These are phyloP conservation scores for Hymenoscyphus scutula DNA, from an alignment of 2,329 filamentous ascomycete genomes.

Conservation along the genomic window DNA sequence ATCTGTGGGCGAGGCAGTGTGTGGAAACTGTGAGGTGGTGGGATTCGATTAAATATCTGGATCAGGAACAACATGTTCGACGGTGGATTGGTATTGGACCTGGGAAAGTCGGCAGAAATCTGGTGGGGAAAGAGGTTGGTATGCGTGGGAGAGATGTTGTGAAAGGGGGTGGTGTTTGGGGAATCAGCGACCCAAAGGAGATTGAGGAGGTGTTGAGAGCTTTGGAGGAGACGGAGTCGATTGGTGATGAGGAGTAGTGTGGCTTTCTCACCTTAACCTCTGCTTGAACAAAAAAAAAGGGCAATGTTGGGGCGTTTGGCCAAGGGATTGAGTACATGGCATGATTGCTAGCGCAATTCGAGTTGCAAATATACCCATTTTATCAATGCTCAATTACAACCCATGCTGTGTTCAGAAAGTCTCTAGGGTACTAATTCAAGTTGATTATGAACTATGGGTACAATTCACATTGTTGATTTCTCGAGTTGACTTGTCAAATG, in stretches of 20 bases:
- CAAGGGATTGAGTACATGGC: background rate
- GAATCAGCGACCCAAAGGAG: constrained; percentile 76
- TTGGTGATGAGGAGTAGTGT: constrained; percentile 30
- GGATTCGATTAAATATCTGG: constrained; percentile 86
- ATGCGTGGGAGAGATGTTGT: constrained; percentile 74
- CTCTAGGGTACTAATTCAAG: too few species aligned
- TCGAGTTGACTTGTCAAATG: too few species aligned
- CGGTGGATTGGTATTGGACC: constrained; percentile 92
- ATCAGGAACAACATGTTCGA: constrained; percentile 76
- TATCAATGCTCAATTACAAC: too few species aligned
- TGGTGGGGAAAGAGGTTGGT: constrained; percentile 93
- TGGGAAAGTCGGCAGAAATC: constrained; percentile 87
- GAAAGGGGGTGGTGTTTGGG: constrained; percentile 91
- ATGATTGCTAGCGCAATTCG: background rate
- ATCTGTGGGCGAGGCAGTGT: constrained; percentile 75
- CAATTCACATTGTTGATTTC: too few species aligned
- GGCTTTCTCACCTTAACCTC: background rate
- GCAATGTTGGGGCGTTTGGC: background rate
- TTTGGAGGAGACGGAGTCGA: constrained; percentile 60
- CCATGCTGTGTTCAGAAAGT: too few species aligned
- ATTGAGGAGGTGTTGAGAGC: constrained; percentile 66
- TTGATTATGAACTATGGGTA: too few species aligned
- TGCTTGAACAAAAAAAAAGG: background rate
- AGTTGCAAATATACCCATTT: background rate
- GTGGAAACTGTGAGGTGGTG: constrained; percentile 95